Evolutionary conservation across 179 eudicot genomes (phyloP).

Genomic region (Amaranthus tricolor): DNA sequence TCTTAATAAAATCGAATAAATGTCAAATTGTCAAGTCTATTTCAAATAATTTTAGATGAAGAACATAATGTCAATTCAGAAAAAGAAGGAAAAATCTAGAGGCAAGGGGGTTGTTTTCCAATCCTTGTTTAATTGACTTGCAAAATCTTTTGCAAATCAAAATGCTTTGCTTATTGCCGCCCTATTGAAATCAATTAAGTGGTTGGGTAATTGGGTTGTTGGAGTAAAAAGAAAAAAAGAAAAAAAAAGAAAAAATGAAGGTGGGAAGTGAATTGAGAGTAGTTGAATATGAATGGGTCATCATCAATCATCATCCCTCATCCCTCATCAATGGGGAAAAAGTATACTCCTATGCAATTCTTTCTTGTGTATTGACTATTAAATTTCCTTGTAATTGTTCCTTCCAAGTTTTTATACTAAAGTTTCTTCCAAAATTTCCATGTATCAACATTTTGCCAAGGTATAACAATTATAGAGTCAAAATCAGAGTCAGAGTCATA

Average conservation of each 20-base stretch:
- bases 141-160: too few species aligned
- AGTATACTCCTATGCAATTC: background rate
- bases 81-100: background rate
- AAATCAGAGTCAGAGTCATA: too few species aligned
- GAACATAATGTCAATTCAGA: background rate
- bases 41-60: too few species aligned
- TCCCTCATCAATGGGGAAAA: background rate
- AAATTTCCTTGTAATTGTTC: background rate
- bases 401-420: background rate
- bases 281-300: conserved; percentile 8
- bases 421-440: background rate
- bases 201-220: background rate
- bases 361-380: background rate
- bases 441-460: too few species aligned
- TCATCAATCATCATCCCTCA: background rate
- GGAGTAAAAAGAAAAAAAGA: background rate
- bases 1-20: too few species aligned
- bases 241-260: background rate
- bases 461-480: too few species aligned
- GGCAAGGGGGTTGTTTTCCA: background rate
- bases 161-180: too few species aligned
- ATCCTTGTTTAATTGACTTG: background rate
- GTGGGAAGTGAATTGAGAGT: background rate
- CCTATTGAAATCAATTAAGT: too few species aligned
- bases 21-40: too few species aligned